Evolutionary conservation across 176 grass and related monocot species (phyloP).

Genomic region (Carex kokanica): DNA sequence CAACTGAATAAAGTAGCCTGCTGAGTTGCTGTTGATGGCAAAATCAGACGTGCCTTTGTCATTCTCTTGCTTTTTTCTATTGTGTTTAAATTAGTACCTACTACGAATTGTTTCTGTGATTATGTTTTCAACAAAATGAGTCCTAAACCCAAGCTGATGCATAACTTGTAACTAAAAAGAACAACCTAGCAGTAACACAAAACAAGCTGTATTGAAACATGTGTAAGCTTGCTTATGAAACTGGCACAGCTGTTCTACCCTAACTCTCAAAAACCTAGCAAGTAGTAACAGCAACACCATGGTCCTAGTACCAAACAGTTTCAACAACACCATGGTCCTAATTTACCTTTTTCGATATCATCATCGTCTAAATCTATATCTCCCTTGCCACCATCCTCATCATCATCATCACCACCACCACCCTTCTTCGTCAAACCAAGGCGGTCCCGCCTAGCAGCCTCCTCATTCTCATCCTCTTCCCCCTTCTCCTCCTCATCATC

Average conservation of each 20-base stretch:
- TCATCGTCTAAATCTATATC: slow-evolving; percentile 76
- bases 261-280: background rate
- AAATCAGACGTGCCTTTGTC: background rate
- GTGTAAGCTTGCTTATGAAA: background rate
- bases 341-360: slow-evolving; percentile 78
- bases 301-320: background rate
- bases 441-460: slow-evolving; percentile 38
- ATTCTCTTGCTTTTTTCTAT: background rate
- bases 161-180: background rate
- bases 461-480: slow-evolving; percentile 45
- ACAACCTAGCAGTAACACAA: background rate
- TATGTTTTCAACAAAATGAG: background rate
- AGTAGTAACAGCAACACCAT: background rate
- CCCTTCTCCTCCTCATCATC: slow-evolving; percentile 46
- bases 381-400: slow-evolving; percentile 53
- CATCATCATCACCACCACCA: slow-evolving; percentile 55
- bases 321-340: background rate
- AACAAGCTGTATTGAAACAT: background rate
- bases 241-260: background rate
- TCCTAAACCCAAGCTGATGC: background rate
- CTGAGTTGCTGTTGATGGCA: background rate
- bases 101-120: background rate
- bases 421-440: slow-evolving; percentile 37
- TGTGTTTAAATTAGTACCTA: background rate
- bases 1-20: background rate